Evolutionary conservation across 2,329 filamentous ascomycete species (phyloP), one percentile per base, ranked within the genome.

Genomic region (Penicillium sp.): DNA sequence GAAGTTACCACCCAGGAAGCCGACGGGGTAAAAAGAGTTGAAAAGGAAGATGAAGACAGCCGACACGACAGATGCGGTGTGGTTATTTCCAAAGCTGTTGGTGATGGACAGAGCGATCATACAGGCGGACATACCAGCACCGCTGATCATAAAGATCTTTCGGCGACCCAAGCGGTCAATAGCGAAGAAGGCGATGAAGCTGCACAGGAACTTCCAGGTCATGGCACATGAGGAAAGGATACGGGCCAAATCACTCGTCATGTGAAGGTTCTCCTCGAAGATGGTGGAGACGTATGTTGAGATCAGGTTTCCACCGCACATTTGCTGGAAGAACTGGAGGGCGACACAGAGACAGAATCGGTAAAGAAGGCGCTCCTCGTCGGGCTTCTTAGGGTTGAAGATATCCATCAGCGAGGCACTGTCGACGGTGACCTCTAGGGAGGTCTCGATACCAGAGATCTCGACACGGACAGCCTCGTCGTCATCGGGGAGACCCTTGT

Each of bases 181-280:
- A 40, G 77, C 76, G 60, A 79, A 74, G 64, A 82, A 78, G 40
- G 78, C 74, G 26, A 80, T 65, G 63, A 80, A 77, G 13, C 76
- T 79, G 32, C 77, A 79, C 17, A 82, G 55, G 62, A 83, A 82
- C 63, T 84, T 83, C 76, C 78, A 84, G 8, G 81, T 83, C 42
- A 83, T 70, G 10, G 80, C 79, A 20, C 77, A 79, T 3, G 69
- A 78, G 4, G 77, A 72, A 8, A 81, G 69, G 29, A 78, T 63
- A 15, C 58, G 59, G 8, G 62, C 64, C 13, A 61, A 46, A 23
- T 61, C 59, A 15, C 57, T 60, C 17, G 13, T n/a, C 59, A 61
- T 60, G 17, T 58, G n/a, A 3, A 61, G 56, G 10, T 62, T 59
- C 12, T 59, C 54, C 48, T 59, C 46, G 49, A 62, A 61, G 39